These are phyloP conservation scores for Solanum virginianum DNA, from an alignment of 257 asterid genomes.

Conservation along the genomic window DNA sequence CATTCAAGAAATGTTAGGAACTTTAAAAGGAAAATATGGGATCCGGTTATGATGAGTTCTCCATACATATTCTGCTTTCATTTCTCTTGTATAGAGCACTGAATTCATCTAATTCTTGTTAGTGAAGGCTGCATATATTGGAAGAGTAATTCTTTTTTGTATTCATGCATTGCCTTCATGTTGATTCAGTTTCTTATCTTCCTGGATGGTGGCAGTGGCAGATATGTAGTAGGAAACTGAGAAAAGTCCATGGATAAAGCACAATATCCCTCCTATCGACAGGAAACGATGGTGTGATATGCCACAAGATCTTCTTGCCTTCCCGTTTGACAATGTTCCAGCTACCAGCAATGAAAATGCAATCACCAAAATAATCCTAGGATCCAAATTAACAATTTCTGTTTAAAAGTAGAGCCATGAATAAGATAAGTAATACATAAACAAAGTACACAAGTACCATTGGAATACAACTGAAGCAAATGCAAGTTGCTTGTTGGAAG, in stretches of 20 bases:
- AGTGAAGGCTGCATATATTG: background rate
- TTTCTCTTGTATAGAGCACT: background rate
- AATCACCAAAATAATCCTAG: slow-evolving; percentile 37
- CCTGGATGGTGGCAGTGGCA: slow-evolving; percentile 37
- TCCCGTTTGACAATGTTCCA: slow-evolving; percentile 39
- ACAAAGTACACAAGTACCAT: slow-evolving; percentile 27
- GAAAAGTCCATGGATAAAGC: slow-evolving; percentile 55
- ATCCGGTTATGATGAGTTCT: background rate
- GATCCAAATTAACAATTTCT: background rate
- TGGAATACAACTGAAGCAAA: slow-evolving; percentile 54
- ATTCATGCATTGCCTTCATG: slow-evolving; percentile 18
- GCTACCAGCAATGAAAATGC: slow-evolving; percentile 42
- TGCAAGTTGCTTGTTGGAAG: slow-evolving; percentile 62
- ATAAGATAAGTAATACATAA: background rate
- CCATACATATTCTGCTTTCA: background rate
- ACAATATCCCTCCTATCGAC: slow-evolving; percentile 52
- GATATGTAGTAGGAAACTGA: slow-evolving; percentile 42
- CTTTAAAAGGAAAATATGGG: background rate
- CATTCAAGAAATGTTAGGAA: background rate
- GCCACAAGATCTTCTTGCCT: slow-evolving; percentile 45
- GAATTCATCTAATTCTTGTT: background rate
- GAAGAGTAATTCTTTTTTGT: background rate
- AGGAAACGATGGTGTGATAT: slow-evolving; percentile 36
- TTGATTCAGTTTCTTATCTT: slow-evolving; percentile 23
- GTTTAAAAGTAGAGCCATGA: background rate